phyloP scores from a whole-genome alignment of 331 rosid genomes.

The Rhamnella rubrinervis region DNA sequence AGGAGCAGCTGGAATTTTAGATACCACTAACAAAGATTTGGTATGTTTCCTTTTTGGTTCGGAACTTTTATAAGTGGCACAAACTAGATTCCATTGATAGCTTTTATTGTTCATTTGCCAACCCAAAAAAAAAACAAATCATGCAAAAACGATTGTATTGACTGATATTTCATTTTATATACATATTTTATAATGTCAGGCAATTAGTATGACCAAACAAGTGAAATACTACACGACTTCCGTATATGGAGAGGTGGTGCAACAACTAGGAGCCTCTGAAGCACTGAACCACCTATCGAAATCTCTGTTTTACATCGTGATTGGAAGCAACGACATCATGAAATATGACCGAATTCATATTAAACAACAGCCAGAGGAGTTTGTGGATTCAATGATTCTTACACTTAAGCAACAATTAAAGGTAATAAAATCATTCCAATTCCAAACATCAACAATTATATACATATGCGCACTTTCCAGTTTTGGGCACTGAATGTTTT shows the following conservation, averaged over 20 bases:
- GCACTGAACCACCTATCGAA: conserved; percentile 52
- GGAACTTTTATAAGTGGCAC: too few species aligned
- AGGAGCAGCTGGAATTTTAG: conserved; percentile 88
- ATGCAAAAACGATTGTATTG: too few species aligned
- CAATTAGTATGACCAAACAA: conserved; percentile 61
- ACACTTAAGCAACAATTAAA: conserved; percentile 51
- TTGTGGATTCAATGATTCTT: conserved; percentile 45
- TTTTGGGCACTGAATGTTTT: too few species aligned
- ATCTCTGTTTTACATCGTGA: conserved; percentile 59
- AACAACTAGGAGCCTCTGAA: conserved; percentile 33
- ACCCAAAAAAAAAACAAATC: too few species aligned
- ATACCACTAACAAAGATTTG: conserved; percentile 40
- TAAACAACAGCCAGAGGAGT: conserved; percentile 41
- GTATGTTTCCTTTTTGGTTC: conserved; percentile 44
- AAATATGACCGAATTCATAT: conserved; percentile 47
- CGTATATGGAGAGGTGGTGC: conserved; percentile 32
- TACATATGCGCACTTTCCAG: too few species aligned
- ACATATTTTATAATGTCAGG: conserved; percentile 40
- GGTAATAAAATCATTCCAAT: conserved; percentile 31
- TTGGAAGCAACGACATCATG: conserved; percentile 82
- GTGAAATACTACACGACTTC: conserved; percentile 36
- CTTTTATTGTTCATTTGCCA: too few species aligned
- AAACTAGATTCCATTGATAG: too few species aligned
- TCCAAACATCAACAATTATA: background rate
- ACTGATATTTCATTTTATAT: too few species aligned